Base-by-base conservation (phyloP, 257 asterid species). In the Fraxinus cuspidata region DNA sequence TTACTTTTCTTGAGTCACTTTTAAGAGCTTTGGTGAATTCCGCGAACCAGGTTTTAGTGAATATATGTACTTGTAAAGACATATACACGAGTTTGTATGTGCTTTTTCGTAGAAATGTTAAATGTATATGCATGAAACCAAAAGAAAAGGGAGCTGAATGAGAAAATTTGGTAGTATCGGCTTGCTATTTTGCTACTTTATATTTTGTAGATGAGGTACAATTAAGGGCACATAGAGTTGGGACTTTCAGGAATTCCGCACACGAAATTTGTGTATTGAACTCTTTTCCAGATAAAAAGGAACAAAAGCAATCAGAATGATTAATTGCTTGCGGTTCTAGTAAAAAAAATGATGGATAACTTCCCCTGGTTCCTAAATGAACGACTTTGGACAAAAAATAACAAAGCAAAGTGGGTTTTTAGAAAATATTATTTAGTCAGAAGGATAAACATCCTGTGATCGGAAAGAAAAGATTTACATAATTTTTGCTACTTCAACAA, bases 41-140 rank as follows among this genome's bases (percentile, higher is more conserved):
- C 23, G 35, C 27, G 80, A 78, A 68, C 81, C 60, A 70, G 82
- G 86, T 82, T 81, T 81, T 58, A 47, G 66, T 53, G 47, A 51
- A 16, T 74, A 29, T 37, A 13, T 38, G 44, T 38, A 38, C 44
- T 38, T 8, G 13, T 1, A 38, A 0, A 38, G 13, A 38, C 42
- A 37, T 35, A 7, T 35, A 35, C 1, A 35, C 40, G 40, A 35
- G 40, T 35, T 35, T 35, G 40, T 35, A 35, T 37, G 42, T 37
- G 44, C 44, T 38, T 38, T 38, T 38, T 38, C 44, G 44, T 38
- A 38, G 13, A 38, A 38, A 38, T 11, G 19, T 12, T 2, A 38
- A 38, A 38, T 11, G 19, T 12, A 11, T 11, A 12, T 44, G 51
- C 19, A 15, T 44, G 51, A 13, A 44, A 44, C 51, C 19, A 38